Base-by-base conservation (phyloP, 2,329 filamentous ascomycete species). In the Monosporascus ibericus region DNA sequence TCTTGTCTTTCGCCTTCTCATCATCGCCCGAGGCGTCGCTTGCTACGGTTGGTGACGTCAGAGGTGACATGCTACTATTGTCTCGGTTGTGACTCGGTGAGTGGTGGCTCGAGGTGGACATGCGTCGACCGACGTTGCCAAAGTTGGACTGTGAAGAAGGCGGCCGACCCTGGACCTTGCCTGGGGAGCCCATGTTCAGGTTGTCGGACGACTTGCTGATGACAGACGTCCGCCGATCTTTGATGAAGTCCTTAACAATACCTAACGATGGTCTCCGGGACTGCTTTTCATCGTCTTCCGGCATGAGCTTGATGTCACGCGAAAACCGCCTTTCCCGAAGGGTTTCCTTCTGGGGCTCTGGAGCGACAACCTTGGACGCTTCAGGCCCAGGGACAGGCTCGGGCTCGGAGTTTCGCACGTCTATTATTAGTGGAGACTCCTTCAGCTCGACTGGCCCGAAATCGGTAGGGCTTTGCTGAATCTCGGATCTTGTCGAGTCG, bases 71-170 rank as follows among this genome's bases (percentile, higher is more conserved):
- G 1, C 56, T 55, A 17, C 59, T 56, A 44, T 56, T 58, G 24
- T 71, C 66, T 11, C 67, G 60, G 49, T 79, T 78, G 15, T 72
- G 73, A 56, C 72, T 77, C 24, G 76, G 80, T 5, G 81, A 83
- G 58, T 68, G 75, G 48, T 71, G 77, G 65, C 75, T 88, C 70
- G 74, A 87, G 72, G 79, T 88, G 72, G 76, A 94, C 72, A 74
- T 77, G 68, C 75, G 89, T 61, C 68, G 82, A 63, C 67, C 79
- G 75, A 72, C 79, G 64, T 69, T 82, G 66, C 58, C 54, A 53
- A 67, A 53, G 55, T 67, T 69, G 62, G 75, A 72, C 61, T 77
- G 74, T 46, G 69, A 65, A 52, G 75, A 78, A 61, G 74, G 74
- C 5, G 73, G 76, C 42, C 75, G 73, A n/a, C 68, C 75, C 1